Evolutionary conservation across 2,329 filamentous ascomycete genomes (phyloP), one percentile per base, ranked within the genome.

Genomic region (Clonostachys rosea): DNA sequence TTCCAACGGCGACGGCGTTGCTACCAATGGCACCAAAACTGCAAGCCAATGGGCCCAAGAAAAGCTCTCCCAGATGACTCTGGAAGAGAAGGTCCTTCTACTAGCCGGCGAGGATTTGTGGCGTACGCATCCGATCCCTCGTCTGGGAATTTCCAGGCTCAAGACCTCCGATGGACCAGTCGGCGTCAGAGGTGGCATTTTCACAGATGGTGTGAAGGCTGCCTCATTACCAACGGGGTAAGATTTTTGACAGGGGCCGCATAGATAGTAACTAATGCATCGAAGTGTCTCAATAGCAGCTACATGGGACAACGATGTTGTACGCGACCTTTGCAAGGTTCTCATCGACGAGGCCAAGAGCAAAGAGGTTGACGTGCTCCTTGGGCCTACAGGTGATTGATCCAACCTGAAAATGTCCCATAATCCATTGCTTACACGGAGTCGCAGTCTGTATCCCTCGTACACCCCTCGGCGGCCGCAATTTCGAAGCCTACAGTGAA

Each of bases 401-500:
- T 18, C 36, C 36, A 39, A n/a, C 7, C 3, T 11, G 13, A 39
- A 8, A 14, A 39, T 5, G 4, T n/a, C 16, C 10, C 14, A 10
- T 6, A 18, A 18, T 39, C 8, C 14, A n/a, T 18, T 39, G 36
- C 14, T 18, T n/a, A 39, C 10, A n/a, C 7, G 10, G 11, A 39
- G 14, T n/a, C 12, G 10, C 36, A 39, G 36, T 39, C 36, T 39
- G 36, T 11, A 39, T 39, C 17, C 36, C 36, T 18, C 40, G 69
- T 14, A 66, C 63, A 6, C 70, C 69, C 0, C 59, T 73, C 3
- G 69, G 69, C 13, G 70, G 70, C 16, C 62, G 70, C 42, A 67
- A 67, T 17, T 73, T 73, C 48, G 70, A 73, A 52, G 64, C 61
- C 40, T 67, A 70, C 49, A 65, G 62, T 34, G 67, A 74, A 51